Conservation (phyloP, 305 asterid species). For the Fraxinus greggii region DNA sequence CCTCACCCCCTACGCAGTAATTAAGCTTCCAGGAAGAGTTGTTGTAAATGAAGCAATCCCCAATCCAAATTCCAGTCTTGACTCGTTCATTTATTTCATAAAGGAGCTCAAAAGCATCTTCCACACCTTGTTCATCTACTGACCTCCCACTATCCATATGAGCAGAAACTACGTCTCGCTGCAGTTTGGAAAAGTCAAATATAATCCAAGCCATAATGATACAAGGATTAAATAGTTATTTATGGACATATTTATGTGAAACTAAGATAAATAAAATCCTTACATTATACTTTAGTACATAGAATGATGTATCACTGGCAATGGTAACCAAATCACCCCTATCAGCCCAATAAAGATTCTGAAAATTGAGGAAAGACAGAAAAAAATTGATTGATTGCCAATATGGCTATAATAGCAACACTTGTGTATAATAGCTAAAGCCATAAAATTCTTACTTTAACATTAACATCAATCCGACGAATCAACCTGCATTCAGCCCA, state of each 20-base stretch:
- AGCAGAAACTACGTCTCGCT: conserved; percentile 93
- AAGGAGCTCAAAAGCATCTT: conserved; percentile 93
- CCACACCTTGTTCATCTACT: conserved; percentile 85
- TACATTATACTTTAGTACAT: conserved; percentile 75
- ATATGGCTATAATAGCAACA: conserved; percentile 25
- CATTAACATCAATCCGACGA: conserved; percentile 88
- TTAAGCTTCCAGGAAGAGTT: conserved; percentile 97
- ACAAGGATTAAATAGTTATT: conserved; percentile 2
- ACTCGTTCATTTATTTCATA: conserved; percentile 90
- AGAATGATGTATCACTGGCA: conserved; percentile 65
- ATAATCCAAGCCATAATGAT: conserved; percentile 18
- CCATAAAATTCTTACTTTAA: conserved; percentile 60
- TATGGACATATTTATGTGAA: background rate
- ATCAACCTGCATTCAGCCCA: conserved; percentile 97
- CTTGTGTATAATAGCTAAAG: conserved; percentile 3
- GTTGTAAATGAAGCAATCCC: conserved; percentile 96
- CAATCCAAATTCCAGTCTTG: conserved; percentile 97
- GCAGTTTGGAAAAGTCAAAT: conserved; percentile 35
- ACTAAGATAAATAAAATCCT: conserved; percentile 26
- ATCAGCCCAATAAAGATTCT: conserved; percentile 99
- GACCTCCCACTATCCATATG: conserved; percentile 82
- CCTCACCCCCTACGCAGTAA: conserved; percentile 99
- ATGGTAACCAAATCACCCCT: conserved; percentile 96
- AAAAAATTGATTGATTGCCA: conserved; percentile 4
- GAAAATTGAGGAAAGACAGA: conserved; percentile 28